A percentile compares a stretch with the other conserved stretches of the same genome.
Conservation (phyloP, 371 early-diverging fungal species). For the Mucor mucedo region DNA sequence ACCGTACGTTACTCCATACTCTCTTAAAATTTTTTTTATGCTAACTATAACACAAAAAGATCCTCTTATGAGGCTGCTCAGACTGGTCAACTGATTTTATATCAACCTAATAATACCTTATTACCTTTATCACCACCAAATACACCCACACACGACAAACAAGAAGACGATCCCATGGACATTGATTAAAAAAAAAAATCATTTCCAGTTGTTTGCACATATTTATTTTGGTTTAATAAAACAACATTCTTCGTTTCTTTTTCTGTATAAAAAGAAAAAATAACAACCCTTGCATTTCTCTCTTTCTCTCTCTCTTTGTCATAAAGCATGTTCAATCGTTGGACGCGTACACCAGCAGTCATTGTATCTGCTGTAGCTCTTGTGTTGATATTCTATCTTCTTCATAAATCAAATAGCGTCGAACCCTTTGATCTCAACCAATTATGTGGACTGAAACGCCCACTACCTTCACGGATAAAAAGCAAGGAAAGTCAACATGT, state of each 20-base stretch:
- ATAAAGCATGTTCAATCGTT: background rate
- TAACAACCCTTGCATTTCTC: background rate
- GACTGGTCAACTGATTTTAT: constrained; percentile 1
- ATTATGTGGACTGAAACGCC: too few species aligned
- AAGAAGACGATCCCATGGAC: constrained; percentile 15
- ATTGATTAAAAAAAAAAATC: constrained; percentile 5
- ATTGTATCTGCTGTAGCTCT: too few species aligned
- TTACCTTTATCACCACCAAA: background rate
- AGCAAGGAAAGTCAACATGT: background rate
- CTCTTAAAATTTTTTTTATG: too few species aligned
- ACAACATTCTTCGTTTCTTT: background rate
- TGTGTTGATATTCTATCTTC: too few species aligned
- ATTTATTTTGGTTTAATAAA: background rate
- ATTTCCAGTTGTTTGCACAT: background rate
- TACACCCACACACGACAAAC: background rate
- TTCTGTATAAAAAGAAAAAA: background rate
- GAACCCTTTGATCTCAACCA: too few species aligned
- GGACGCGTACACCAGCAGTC: background rate
- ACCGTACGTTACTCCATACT: background rate
- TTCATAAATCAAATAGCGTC: too few species aligned
- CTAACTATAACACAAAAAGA: background rate
- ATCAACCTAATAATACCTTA: constrained; percentile 1
- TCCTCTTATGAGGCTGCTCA: background rate
- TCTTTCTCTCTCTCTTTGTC: background rate
- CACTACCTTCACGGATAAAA: too few species aligned